A percentile compares a stretch with the other conserved stretches of the same genome.
Conservation (phyloP, 345 rosid genomes). For the Salix purpurea region DNA sequence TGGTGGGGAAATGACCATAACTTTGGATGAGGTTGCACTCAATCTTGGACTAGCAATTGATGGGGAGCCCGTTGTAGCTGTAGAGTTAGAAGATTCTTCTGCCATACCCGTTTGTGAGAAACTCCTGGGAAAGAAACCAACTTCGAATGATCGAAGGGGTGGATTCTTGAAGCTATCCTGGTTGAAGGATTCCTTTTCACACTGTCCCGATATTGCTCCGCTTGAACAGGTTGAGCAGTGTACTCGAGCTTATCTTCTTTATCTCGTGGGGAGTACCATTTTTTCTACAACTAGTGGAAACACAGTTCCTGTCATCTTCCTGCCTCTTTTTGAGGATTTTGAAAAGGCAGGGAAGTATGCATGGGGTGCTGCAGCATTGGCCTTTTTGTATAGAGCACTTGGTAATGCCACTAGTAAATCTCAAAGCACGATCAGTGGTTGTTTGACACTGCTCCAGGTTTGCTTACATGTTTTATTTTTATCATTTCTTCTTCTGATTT, state of each 20-base stretch:
- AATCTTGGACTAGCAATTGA: conserved; percentile 79
- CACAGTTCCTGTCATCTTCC: conserved; percentile 93
- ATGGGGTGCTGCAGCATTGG: conserved; percentile 94
- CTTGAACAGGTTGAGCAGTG: conserved; percentile 52
- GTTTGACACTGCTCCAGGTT: conserved; percentile 90
- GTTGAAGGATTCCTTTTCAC: conserved; percentile 81
- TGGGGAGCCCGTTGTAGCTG: conserved; percentile 81
- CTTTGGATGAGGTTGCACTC: conserved; percentile 68
- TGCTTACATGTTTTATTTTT: conserved; percentile 7
- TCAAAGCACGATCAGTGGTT: conserved; percentile 91
- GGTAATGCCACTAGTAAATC: conserved; percentile 92
- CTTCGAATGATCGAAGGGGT: conserved; percentile 73
- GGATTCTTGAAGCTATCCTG: conserved; percentile 96
- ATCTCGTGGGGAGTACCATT: conserved; percentile 86
- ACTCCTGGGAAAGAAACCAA: conserved; percentile 65
- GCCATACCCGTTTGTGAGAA: conserved; percentile 61
- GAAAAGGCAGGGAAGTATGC: conserved; percentile 80
- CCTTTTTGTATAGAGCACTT: conserved; percentile 87
- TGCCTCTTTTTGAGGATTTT: conserved; percentile 75
- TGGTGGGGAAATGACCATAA: conserved; percentile 86
- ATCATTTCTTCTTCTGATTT: neutral
- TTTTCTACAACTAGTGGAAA: conserved; percentile 92
- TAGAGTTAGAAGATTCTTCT: conserved; percentile 51
- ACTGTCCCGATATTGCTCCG: conserved; percentile 60
- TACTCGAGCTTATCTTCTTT: conserved; percentile 84